Base-by-base conservation (phyloP, 495 filamentous ascomycete species). In the Neurospora cerealis region DNA sequence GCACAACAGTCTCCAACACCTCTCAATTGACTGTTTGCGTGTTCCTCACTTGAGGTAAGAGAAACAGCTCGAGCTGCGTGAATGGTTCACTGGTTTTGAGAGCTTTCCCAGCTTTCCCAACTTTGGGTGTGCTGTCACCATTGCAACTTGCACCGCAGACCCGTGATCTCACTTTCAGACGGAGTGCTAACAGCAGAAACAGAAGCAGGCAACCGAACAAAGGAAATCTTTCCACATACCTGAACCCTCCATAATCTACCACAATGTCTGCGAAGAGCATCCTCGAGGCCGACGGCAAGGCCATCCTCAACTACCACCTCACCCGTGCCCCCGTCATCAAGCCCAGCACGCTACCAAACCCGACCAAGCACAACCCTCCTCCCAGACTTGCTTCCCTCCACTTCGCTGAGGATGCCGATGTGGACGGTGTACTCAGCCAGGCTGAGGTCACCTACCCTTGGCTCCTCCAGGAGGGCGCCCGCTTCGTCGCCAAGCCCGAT, bases 281-380 rank as follows among this genome's bases (percentile, higher is more conserved):
- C 80, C 85, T 91, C 89, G 96, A 99, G 86, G 96, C 96, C 88
- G 96, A 99, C 86, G 96, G 96, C 90, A 99, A 99, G 92, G 96
- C 96, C 87, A 98, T 99, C 88, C 88, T 99, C 88, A 98, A 97
- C 92, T 99, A 97, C 88, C 96, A 99, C 90, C 95, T 99, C 88
- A 99, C 96, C 77, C 92, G 96, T 80, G 94, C 96, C 74, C 91
- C 95, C 73, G 92, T 97, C 81, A 98, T 99, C 89, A 97, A 97
- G 91, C 94, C 96, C 70, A 93, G 94, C 79, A 93, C 96, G 83
- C 93, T 99, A 34, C 94, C 96, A 76, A 81, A 89, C 76, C 87
- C 93, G 75, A 81, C 90, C 74, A 96, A 90, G 82, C 96, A 99
- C 90, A 98, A 98, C 86, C 86, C 96, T 75, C 89, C 96, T 71